Evolutionary conservation across 257 asterid species (phyloP), one percentile per base, ranked within the genome.

Genomic region (Rauvolfia tetraphylla): DNA sequence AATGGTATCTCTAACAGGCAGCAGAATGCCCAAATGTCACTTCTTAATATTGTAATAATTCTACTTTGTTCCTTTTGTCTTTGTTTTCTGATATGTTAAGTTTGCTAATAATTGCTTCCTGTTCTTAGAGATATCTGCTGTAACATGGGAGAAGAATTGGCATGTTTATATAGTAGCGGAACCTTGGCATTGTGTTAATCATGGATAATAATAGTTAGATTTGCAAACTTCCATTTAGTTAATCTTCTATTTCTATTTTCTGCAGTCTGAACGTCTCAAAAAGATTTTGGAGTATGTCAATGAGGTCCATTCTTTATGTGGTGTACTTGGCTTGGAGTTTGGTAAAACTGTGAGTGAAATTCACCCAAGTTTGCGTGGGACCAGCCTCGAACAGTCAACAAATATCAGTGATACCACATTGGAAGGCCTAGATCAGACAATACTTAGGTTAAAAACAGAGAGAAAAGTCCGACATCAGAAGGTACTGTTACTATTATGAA

Each of bases 221-320:
- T 13, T 56, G 46, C 48, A 29, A 14, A 46, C 38, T 27, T 75
- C 1, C 1, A 34, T 38, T 46, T 11, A 1, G 51, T 11, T 7
- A 46, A 11, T 46, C 51, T 46, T 41, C 4, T 17, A 23, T n/a
- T 77, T 18, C 4, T 70, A 7, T 74, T 34, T 39, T 83, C 67
- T 78, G 85, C 88, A 95, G 99, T 88, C 99, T 56, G 91, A 91
- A 82, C 94, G 98, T 27, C 84, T 93, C 79, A 89, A 90, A 76
- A 95, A 86, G 80, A 90, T 95, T 62, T 73, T 95, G 87, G 92
- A 87, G 79, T 85, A 71, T 73, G 98, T 93, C 67, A 93, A 90
- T 56, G 98, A 95, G 82, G 95, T 90, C 79, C 99, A 95, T 83
- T 85, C 90, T 34, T 88, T 95, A 81, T 87, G 96, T 74, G 82